Base-by-base conservation (phyloP, 345 rosid species). In the Brassica carinata region DNA sequence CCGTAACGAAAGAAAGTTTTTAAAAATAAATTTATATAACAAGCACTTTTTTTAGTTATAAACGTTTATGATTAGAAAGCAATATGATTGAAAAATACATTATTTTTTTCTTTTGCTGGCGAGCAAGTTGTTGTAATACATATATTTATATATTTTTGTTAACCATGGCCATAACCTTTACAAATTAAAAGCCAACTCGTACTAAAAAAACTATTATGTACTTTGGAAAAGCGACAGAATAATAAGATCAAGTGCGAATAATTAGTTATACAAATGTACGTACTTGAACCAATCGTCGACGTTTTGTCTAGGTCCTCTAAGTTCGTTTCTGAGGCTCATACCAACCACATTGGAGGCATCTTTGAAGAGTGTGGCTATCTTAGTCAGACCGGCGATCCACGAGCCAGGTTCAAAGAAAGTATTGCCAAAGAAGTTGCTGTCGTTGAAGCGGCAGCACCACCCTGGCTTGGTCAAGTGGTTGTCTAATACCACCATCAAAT, bases 341-440 rank as follows among this genome's bases (percentile, higher is more conserved):
- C 94, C 99, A 64, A 96, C 81, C 2, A 92, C 97, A 62, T 93
- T 88, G 30, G 88, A 3, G 19, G 83, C 87, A 40, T 90, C 94
- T 0, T 83, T 76, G 65, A 95, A 93, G 8, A 89, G 69, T 15
- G 85, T 81, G 3, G 99, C 99, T 89, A 96, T 89, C 51, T 79
- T 83, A 9, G 87, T 84, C 19, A 92, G 82, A 34, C 93, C 98
- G 0, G 76, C 64, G 81, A 88, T 73, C 99, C 99, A 96, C 4
- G 86, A 87, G 4, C 53, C 15, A 45, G 99, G 98, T 45, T 87
- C 83, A 59, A 96, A 94, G 81, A 84, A 90, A 8, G 38, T 79
- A 79, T 96, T 97, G n/a, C 99, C 98, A 65, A 94, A 92, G 88
- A 96, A 96, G 80, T 92, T 94, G 67, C 91, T 97, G 23, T 96